Percentiles rank a stretch among this genome's conserved stretches.
phyloP scores from a whole-genome alignment of 768 basidiomycete genomes.

The Hygrophoropsis aurantiaca region DNA sequence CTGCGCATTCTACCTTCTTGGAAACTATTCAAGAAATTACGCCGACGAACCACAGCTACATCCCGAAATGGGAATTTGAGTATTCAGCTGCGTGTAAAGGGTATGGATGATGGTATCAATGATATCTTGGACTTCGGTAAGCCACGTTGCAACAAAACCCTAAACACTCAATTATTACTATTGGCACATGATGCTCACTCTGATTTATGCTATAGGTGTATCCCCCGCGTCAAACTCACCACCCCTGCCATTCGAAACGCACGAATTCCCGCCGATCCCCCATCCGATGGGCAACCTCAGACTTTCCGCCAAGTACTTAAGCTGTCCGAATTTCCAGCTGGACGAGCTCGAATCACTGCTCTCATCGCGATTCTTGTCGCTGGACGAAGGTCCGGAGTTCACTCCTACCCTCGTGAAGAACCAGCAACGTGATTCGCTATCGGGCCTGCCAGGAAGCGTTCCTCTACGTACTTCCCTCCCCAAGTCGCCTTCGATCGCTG shows the following conservation, averaged over 20 bases:
- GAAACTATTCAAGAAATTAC: conserved; percentile 65
- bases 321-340: conserved; percentile 66
- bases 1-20: conserved; percentile 75
- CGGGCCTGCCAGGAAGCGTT: conserved; percentile 41
- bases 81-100: conserved; percentile 48
- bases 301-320: conserved; percentile 64
- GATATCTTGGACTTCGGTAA: conserved; percentile 39
- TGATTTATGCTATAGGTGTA: conserved; percentile 27
- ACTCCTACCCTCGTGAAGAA: conserved; percentile 72
- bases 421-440: conserved; percentile 56
- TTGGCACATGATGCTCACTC: not conserved
- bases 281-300: conserved; percentile 67
- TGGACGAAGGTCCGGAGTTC: conserved; percentile 65
- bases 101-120: conserved; percentile 25
- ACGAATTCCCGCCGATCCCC: conserved; percentile 64
- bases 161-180: conserved; percentile 10
- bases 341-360: conserved; percentile 78
- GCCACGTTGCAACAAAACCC: conserved; percentile 26
- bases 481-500: conserved; percentile 47
- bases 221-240: conserved; percentile 38
- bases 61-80: conserved; percentile 43
- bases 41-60: conserved; percentile 37
- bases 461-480: conserved; percentile 43
- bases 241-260: conserved; percentile 49
- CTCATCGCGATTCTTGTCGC: conserved; percentile 69